phyloP scores from a whole-genome alignment of 768 basidiomycete species.

The Pleurotus citrinopileatus region DNA sequence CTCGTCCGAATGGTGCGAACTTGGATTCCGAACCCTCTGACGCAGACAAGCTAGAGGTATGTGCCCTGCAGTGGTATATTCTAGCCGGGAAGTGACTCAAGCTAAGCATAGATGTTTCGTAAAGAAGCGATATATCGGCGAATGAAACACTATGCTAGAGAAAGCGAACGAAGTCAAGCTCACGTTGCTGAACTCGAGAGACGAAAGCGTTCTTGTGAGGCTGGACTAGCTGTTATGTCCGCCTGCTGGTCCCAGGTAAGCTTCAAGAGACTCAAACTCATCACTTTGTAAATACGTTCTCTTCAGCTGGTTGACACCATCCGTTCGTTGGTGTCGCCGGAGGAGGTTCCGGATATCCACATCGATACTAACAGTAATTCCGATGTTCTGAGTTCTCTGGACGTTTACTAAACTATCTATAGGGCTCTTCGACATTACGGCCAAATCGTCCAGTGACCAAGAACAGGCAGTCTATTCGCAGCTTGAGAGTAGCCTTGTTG shows the following conservation, averaged over 20 bases:
- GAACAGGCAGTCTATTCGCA: slow-evolving; percentile 37
- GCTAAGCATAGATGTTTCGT: slow-evolving; percentile 60
- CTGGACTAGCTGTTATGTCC: slow-evolving; percentile 68
- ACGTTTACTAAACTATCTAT: not conserved
- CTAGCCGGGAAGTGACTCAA: slow-evolving; percentile 12
- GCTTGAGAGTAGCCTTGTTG: slow-evolving; percentile 52
- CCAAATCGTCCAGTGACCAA: slow-evolving; percentile 34
- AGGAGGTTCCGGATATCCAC: slow-evolving; percentile 42
- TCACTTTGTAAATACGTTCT: slow-evolving; percentile 6
- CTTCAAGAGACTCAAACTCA: not conserved
- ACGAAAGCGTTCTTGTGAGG: slow-evolving; percentile 64
- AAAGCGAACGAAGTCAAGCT: slow-evolving; percentile 61
- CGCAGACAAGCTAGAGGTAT: slow-evolving; percentile 65
- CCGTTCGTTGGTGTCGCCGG: slow-evolving; percentile 51
- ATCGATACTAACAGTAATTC: slow-evolving; percentile 40
- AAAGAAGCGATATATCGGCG: slow-evolving; percentile 85
- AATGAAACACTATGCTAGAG: slow-evolving; percentile 80
- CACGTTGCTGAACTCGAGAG: slow-evolving; percentile 65
- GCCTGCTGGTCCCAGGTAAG: slow-evolving; percentile 79
- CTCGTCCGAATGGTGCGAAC: slow-evolving; percentile 50
- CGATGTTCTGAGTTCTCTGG: slow-evolving; percentile 7
- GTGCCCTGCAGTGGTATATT: slow-evolving; percentile 14
- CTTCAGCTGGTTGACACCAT: slow-evolving; percentile 65
- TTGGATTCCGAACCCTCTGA: slow-evolving; percentile 49
- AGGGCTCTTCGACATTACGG: slow-evolving; percentile 49